Percentiles rank a stretch among this genome's conserved stretches.
phyloP scores from a whole-genome alignment of 2,329 filamentous ascomycete genomes.

The Drechmeria coniospora region DNA sequence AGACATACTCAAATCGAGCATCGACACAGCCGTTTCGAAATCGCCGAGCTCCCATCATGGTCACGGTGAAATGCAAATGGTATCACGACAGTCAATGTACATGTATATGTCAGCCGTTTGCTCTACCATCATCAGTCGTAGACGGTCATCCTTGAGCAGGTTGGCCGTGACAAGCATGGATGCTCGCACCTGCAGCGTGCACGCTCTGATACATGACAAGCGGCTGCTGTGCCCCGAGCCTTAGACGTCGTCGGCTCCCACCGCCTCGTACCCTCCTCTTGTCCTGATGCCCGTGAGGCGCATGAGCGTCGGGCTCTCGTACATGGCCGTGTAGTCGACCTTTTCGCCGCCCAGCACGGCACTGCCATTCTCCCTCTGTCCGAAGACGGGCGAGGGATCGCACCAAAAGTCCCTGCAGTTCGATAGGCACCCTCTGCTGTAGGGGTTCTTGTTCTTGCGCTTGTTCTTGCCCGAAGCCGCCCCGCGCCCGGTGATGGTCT shows the following conservation, averaged over 20 bases:
- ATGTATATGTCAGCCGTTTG: too few relatives aligned
- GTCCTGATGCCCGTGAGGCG: slow-evolving; percentile 31
- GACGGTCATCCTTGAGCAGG: too few relatives aligned
- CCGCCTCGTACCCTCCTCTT: slow-evolving; percentile 46
- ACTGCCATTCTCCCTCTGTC: slow-evolving; percentile 54
- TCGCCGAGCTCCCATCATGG: too few relatives aligned
- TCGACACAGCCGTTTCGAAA: too few relatives aligned
- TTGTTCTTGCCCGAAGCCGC: slow-evolving; percentile 43
- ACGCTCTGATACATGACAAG: too few relatives aligned
- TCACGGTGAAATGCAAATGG: too few relatives aligned
- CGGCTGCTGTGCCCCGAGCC: not conserved
- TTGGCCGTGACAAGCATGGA: not conserved
- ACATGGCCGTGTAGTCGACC: slow-evolving; percentile 80
- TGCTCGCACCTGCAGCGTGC: too few relatives aligned
- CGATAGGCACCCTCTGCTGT: slow-evolving; percentile 63
- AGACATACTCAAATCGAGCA: too few relatives aligned
- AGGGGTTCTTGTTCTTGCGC: slow-evolving; percentile 59
- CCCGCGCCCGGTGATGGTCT: slow-evolving; percentile 73
- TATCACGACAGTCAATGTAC: too few relatives aligned
- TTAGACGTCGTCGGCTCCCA: slow-evolving; percentile 37
- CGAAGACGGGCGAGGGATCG: slow-evolving; percentile 70
- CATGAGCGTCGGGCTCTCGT: slow-evolving; percentile 67
- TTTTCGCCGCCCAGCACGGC: slow-evolving; percentile 63
- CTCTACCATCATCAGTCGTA: too few relatives aligned
- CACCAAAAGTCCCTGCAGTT: slow-evolving; percentile 98